Base-by-base conservation (phyloP, 1,139 yeast species). In the Blastobotrys serpentis region DNA sequence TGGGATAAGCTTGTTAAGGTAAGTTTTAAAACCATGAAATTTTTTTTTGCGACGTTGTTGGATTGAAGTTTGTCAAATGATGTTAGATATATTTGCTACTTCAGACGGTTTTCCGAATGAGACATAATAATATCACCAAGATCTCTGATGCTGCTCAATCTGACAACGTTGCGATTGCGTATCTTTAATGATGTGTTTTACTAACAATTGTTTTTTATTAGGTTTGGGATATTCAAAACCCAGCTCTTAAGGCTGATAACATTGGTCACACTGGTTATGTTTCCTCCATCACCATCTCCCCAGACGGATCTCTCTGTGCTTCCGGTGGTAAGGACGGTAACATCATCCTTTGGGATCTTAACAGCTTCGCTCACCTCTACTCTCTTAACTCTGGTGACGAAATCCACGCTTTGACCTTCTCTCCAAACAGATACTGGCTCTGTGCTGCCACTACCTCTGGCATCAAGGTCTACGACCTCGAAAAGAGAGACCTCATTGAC, bases 401-500 rank as follows among this genome's bases (percentile, higher is more conserved):
- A 82, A 92, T 94, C 67, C 88, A 87, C 77, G 94, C 97, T 73
- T 84, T 92, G 73, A 95, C 97, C 69, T 94, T 92, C 96, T 90
- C 98, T 74, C 98, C 99, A 78, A 87, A 88, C 95, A 90, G 98
- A 86, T 94, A 88, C 94, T 92, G 98, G 98, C 87, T 94, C 76
- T 94, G 96, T 74, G 98, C 98, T 78, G 98, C 98, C 71, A 92
- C 99, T 68, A 80, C 96, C 64, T 78, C 96, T 65, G 94, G 97
- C 71, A 88, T 94, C 81, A 90, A 89, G 89, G 86, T 94, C 82
- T 92, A 84, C 88, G 89, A 90, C 84, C 85, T 92, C 75, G 95
- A 89, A 80, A 92, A 87, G 79, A 86, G 95, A 79, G 78, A 79
- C 68, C 81, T 90, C 75, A 89, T 90, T 77, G 98, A 92, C 73